Evolutionary conservation across 2,329 filamentous ascomycete genomes (phyloP).

Genomic region (Ophiocordyceps camponoti-rufipedis): DNA sequence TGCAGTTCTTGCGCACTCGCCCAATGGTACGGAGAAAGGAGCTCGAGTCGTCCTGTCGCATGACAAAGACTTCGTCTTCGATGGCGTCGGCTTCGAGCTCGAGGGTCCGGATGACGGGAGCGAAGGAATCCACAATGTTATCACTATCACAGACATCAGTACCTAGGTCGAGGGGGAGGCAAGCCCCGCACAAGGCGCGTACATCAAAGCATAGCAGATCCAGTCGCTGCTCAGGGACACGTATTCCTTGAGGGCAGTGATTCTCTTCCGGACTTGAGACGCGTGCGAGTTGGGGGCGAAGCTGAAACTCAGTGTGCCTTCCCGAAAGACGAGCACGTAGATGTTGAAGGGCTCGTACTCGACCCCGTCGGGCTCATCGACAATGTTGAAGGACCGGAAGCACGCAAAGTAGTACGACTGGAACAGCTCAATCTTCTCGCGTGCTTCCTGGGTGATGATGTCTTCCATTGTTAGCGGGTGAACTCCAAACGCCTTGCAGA

Average conservation of each 20-base stretch:
- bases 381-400: slow-evolving; percentile 77
- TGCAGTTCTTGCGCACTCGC: slow-evolving; percentile 80
- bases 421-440: slow-evolving; percentile 97
- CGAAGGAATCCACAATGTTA: slow-evolving; percentile 93
- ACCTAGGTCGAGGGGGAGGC: background rate
- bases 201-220: slow-evolving; percentile 98
- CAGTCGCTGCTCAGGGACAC: slow-evolving; percentile 90
- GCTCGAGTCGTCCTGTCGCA: slow-evolving; percentile 76
- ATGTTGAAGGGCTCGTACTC: slow-evolving; percentile 92
- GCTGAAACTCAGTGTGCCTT: slow-evolving; percentile 88
- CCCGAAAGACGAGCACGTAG: slow-evolving; percentile 91
- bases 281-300: slow-evolving; percentile 79
- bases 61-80: slow-evolving; percentile 88
- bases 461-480: slow-evolving; percentile 94
- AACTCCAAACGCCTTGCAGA: slow-evolving; percentile 89
- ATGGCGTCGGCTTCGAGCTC: slow-evolving; percentile 83
- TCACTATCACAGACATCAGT: slow-evolving; percentile 36
- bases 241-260: slow-evolving; percentile 84
- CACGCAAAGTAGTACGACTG: slow-evolving; percentile 96
- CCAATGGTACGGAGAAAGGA: slow-evolving; percentile 78
- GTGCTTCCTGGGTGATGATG: slow-evolving; percentile 85
- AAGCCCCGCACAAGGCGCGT: slow-evolving; percentile 18
- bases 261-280: slow-evolving; percentile 75
- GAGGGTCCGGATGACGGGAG: slow-evolving; percentile 70
- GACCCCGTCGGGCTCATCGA: slow-evolving; percentile 58